phyloP scores from a whole-genome alignment of 73 alveolate species.

The Paramecium tetraurelia region DNA sequence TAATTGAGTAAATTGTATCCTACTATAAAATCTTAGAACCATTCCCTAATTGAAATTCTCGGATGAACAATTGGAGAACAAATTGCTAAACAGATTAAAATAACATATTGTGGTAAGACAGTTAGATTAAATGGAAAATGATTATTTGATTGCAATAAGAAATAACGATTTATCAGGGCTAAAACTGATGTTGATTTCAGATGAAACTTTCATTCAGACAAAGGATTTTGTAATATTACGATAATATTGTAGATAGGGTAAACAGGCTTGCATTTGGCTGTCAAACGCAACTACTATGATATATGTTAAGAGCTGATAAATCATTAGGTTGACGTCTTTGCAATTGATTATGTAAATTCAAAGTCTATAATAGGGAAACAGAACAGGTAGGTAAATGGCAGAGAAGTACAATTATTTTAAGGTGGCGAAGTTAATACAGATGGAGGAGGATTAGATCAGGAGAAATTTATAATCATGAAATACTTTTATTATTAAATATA shows the following conservation, averaged over 20 bases:
- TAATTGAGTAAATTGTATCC: not conserved
- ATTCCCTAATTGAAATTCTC: not conserved
- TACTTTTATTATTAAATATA: not conserved
- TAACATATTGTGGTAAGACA: not conserved
- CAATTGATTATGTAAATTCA: not conserved
- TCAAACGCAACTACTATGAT: slow-evolving; percentile 1
- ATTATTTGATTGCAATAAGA: not conserved
- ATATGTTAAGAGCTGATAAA: not conserved
- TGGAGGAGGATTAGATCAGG: not conserved
- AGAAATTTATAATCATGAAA: not conserved
- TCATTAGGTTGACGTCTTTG: not conserved
- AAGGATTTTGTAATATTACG: not conserved
- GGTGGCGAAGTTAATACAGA: not conserved
- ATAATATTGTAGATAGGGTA: not conserved
- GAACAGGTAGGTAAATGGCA: slow-evolving; percentile 15
- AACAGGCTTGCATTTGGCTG: slow-evolving; percentile 39
- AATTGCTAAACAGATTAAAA: not conserved
- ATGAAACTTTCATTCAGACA: not conserved
- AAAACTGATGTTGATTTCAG: not conserved
- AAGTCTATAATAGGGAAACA: not conserved
- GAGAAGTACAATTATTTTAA: not conserved
- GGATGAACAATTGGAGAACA: not conserved
- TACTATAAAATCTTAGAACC: not conserved
- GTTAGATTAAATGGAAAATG: not conserved
- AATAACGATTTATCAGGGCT: not conserved